Base-by-base conservation (phyloP, 2,329 filamentous ascomycete genomes). In the Colletotrichum musicola region DNA sequence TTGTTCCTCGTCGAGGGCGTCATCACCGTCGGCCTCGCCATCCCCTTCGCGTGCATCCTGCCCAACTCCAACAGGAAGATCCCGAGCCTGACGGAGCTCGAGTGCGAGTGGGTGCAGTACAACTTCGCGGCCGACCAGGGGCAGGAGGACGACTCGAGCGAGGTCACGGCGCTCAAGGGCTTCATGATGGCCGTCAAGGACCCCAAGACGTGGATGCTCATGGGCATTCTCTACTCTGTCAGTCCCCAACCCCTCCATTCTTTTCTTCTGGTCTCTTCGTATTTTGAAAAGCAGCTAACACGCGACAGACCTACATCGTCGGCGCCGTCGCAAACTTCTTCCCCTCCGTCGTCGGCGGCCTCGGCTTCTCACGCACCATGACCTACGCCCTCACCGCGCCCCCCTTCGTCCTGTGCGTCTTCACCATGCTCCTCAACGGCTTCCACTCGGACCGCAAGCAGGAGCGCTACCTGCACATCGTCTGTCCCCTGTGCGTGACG, bases 361-460 rank as follows among this genome's bases (percentile, higher is more conserved):
- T 75, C 1, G 72, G 73, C 4, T 74, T 73, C 51, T 61, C 69
- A 57, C 61, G 63, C 51, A 73, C 68, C 40, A 62, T 69, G 49
- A 74, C 75, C 2, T 72, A 74, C 44, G 60, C 73, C 18, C 54
- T 74, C 13, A 73, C 70, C 2, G 71, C 69, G 9, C 73, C 73
- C 2, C 73, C 73, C 2, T 92, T 91, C 75, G 85, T 90, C 4
- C 82, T 91, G 14, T 76, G 75, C 55, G 75, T 76, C 16, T 35
- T 78, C 56, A 71, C 71, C 59, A 78, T 79, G 74, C 72, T 78
- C 53, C 14, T 76, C 40, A 75, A 76, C 71, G 75, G 77, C 13
- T 90, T 88, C 84, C 90, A 93, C 75, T 90, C 91, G 13, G 92
- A 93, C 77, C 85, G 84, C 53, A 92, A 89, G 0, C 89, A 90